Base-by-base conservation (phyloP, 257 asterid species). In the Solanum peruvianum region DNA sequence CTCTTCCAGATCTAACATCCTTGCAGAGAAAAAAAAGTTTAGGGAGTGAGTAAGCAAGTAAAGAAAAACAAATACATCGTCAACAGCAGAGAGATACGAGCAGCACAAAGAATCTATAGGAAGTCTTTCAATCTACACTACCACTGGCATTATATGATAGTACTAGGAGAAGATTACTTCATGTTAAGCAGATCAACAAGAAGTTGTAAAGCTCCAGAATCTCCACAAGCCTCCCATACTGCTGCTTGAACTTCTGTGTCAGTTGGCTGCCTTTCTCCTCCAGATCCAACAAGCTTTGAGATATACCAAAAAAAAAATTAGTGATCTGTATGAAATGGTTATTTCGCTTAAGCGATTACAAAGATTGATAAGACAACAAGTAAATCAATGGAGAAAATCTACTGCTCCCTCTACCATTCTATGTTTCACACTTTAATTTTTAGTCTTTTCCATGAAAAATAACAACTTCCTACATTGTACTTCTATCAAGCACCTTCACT, bases 171-270 rank as follows among this genome's bases (percentile, higher is more conserved):
- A 87, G 89, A 87, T 92, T 94, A 97, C 99, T 93, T 94, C 91
- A 89, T 87, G 92, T 91, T 93, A 89, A 95, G 98, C 90, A 94
- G 98, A 91, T 97, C 99, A 84, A 95, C 97, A 13, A 97, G 97
- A 85, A 97, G 89, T 90, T 95, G 99, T 33, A 97, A 69, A 14
- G 97, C 99, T 45, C 96, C 93, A 18, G 97, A 94, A 92, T 95
- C 98, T 66, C 99, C 98, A 69, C 99, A 95, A 75, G 93, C 94
- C 91, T 97, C 99, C 99, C 98, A 94, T 90, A 94, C 72, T 71
- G 99, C 99, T 14, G 94, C 86, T 84, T 94, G 92, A 88, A 97
- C 98, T 88, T 97, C 98, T 27, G 84, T 83, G 76, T 94, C 98
- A 75, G 98, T 92, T 75, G 98, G 98, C 82, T 91, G 94, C 56